These are phyloP conservation scores for Penicillium riverlandense DNA, from an alignment of 495 filamentous ascomycete species.

Conservation along the genomic window DNA sequence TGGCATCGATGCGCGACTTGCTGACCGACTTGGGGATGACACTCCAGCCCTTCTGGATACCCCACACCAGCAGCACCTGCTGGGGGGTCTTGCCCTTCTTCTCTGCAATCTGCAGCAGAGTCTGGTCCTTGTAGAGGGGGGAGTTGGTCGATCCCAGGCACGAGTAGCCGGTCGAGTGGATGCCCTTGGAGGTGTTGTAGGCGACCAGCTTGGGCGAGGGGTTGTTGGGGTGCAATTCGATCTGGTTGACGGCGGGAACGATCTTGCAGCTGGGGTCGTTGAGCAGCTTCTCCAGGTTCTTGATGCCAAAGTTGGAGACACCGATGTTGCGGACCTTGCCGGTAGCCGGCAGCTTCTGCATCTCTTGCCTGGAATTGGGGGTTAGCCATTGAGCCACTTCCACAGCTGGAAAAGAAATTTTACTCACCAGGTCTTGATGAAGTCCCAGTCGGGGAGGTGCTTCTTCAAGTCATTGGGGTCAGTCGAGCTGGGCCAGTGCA, in stretches of 20 bases:
- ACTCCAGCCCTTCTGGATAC: constrained; percentile 63
- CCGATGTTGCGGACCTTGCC: constrained; percentile 73
- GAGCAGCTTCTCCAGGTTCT: constrained; percentile 51
- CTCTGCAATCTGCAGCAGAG: constrained; percentile 52
- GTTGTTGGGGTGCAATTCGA: constrained; percentile 83
- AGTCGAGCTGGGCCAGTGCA: constrained; percentile 76
- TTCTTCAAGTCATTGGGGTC: constrained; percentile 49
- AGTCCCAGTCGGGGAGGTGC: constrained; percentile 66
- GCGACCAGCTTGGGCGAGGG: constrained; percentile 73
- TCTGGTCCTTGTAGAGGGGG: constrained; percentile 49
- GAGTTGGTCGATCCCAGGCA: constrained; percentile 57
- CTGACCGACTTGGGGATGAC: constrained; percentile 67
- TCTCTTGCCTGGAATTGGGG: constrained; percentile 44
- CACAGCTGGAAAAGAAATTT: background rate
- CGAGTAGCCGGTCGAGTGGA: constrained; percentile 62
- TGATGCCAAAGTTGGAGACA: constrained; percentile 56
- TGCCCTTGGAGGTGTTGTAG: constrained; percentile 60
- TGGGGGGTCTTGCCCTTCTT: constrained; percentile 59
- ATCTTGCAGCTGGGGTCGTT: constrained; percentile 50
- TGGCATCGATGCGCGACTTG: constrained; percentile 54
- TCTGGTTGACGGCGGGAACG: constrained; percentile 81
- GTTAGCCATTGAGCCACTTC: too few relatives aligned
- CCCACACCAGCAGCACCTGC: constrained; percentile 65
- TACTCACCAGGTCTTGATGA: constrained; percentile 70
- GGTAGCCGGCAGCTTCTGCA: constrained; percentile 74